phyloP scores from a whole-genome alignment of 2,329 filamentous ascomycete genomes.

The Aspergillus brasiliensis region DNA sequence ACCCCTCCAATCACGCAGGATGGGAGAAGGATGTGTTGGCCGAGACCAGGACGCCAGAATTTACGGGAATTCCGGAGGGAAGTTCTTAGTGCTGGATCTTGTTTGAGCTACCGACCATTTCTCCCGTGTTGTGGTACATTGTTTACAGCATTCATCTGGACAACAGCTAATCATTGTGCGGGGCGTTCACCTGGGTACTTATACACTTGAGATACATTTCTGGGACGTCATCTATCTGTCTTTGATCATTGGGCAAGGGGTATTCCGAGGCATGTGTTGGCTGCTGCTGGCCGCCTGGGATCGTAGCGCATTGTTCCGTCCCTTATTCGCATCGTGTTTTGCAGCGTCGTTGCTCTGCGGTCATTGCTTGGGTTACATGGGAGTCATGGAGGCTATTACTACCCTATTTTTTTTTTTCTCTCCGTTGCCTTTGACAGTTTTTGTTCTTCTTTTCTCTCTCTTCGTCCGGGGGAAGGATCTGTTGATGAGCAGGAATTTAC shows the following conservation, averaged over 20 bases:
- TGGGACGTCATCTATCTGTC: constrained; percentile 7
- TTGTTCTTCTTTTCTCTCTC: not conserved
- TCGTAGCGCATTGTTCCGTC: constrained; percentile 19
- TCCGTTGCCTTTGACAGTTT: not conserved
- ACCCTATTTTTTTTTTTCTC: constrained; percentile 1
- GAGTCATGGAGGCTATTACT: not conserved
- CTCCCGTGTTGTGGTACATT: constrained; percentile 9
- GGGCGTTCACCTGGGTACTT: constrained; percentile 25
- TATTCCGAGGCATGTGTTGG: constrained; percentile 10
- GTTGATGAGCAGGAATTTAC: not conserved
- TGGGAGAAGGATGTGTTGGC: not conserved
- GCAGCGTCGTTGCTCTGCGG: constrained; percentile 8
- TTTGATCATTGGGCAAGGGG: constrained; percentile 15
- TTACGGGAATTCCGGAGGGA: not conserved
- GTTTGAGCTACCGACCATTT: not conserved
- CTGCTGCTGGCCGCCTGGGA: constrained; percentile 18
- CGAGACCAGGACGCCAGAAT: not conserved
- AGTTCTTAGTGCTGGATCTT: constrained; percentile 1
- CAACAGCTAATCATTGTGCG: constrained; percentile 16
- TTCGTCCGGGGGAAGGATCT: not conserved
- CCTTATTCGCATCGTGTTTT: constrained; percentile 16
- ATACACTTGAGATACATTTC: constrained; percentile 29
- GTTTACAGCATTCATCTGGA: constrained; percentile 13
- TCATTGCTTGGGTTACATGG: constrained; percentile 4
- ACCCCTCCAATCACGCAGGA: not conserved